phyloP scores from a whole-genome alignment of 768 basidiomycete species.

The Butyriboletus loyo region DNA sequence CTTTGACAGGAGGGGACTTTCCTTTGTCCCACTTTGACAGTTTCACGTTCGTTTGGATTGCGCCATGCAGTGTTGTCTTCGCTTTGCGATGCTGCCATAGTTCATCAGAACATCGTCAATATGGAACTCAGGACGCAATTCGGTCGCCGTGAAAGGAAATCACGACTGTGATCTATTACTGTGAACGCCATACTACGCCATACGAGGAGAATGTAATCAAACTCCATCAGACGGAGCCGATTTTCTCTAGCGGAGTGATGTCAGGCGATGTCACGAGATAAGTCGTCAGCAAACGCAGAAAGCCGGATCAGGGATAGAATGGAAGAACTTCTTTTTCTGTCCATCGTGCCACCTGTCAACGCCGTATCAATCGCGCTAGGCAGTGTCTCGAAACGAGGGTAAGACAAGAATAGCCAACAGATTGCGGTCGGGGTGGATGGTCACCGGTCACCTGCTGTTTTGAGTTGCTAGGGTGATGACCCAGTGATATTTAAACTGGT shows the following conservation, averaged over 20 bases:
- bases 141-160: neutral
- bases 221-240: neutral
- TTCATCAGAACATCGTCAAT: neutral
- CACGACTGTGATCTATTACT: neutral
- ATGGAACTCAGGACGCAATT: neutral
- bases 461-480: slow-evolving; percentile 14
- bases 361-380: slow-evolving; percentile 17
- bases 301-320: neutral
- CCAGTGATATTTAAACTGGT: slow-evolving; percentile 20
- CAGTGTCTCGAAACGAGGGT: slow-evolving; percentile 11
- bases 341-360: slow-evolving; percentile 17
- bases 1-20: neutral
- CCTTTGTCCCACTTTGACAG: slow-evolving; percentile 11
- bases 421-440: neutral
- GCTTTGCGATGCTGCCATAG: neutral
- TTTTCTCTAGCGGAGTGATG: neutral
- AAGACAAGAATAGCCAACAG: slow-evolving; percentile 12
- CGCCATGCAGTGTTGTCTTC: neutral
- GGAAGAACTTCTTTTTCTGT: neutral
- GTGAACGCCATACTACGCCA: neutral
- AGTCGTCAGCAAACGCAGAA: neutral
- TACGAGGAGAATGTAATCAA: neutral
- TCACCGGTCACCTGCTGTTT: slow-evolving; percentile 5
- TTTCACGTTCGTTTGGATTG: slow-evolving; percentile 4
- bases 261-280: neutral